Conservation (phyloP, 192 early-diverging fungal genomes). For the Umbelopsis isabellina region DNA sequence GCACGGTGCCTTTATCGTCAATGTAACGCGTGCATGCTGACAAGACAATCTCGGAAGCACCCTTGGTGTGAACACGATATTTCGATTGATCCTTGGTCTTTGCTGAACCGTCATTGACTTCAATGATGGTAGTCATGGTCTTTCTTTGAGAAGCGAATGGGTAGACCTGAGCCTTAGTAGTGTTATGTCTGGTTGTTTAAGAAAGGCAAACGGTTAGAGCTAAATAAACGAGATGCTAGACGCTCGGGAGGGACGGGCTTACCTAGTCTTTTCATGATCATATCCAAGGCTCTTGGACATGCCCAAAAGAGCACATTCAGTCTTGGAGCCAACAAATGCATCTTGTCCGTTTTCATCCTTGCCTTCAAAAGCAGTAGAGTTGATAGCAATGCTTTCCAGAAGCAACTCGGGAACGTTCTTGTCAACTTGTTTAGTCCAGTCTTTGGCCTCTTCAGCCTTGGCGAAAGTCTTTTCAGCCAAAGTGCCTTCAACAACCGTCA, state of each 20-base stretch:
- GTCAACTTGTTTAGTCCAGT: slow-evolving; percentile 53
- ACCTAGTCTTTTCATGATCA: slow-evolving; percentile 51
- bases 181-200: slow-evolving; percentile 46
- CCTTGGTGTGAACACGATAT: slow-evolving; percentile 73
- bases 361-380: slow-evolving; percentile 78
- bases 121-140: slow-evolving; percentile 81
- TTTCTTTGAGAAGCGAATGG: slow-evolving; percentile 93
- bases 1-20: slow-evolving; percentile 51
- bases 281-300: slow-evolving; percentile 66
- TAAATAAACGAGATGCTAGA: not conserved
- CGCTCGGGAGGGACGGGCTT: not conserved
- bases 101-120: slow-evolving; percentile 34
- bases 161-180: slow-evolving; percentile 66
- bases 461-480: slow-evolving; percentile 54
- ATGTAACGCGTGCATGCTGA: slow-evolving; percentile 62
- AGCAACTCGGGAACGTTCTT: slow-evolving; percentile 45
- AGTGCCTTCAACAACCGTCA: slow-evolving; percentile 74
- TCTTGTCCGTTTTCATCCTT: slow-evolving; percentile 63
- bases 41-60: slow-evolving; percentile 83
- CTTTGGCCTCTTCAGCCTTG: slow-evolving; percentile 43
- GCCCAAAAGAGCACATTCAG: slow-evolving; percentile 76
- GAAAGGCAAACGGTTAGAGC: not conserved
- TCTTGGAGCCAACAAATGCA: slow-evolving; percentile 78
- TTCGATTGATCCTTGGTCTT: slow-evolving; percentile 32
- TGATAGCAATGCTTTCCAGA: slow-evolving; percentile 66